phyloP scores from a whole-genome alignment of 1,284 basidiomycete genomes.

The Naganishia cerealis region DNA sequence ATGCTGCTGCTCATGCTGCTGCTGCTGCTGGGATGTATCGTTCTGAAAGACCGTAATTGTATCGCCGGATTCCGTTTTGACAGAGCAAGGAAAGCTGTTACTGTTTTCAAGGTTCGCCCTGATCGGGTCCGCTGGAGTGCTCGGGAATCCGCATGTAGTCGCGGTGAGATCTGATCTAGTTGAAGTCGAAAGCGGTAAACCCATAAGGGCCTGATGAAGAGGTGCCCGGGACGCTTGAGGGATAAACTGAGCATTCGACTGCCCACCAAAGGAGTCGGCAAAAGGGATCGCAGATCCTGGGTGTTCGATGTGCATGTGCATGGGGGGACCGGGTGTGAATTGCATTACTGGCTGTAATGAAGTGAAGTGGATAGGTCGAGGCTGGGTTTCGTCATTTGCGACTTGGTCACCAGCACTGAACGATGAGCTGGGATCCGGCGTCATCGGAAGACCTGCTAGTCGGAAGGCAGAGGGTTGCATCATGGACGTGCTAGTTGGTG shows the following conservation, averaged over 20 bases:
- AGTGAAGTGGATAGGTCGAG: background rate
- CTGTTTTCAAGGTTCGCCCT: background rate
- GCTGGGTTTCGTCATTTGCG: background rate
- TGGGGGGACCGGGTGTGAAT: slow-evolving; percentile 8
- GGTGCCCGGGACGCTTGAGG: background rate
- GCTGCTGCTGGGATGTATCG: background rate
- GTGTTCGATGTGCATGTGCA: background rate
- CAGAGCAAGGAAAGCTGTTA: background rate
- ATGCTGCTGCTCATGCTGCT: background rate
- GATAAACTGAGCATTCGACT: background rate
- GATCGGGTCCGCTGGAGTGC: background rate
- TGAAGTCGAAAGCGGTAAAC: slow-evolving; percentile 7
- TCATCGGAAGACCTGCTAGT: background rate
- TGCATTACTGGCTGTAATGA: background rate
- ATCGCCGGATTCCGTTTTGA: background rate
- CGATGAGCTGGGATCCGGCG: background rate
- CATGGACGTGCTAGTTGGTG: background rate
- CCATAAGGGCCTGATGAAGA: background rate
- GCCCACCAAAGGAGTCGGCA: background rate
- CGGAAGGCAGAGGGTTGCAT: slow-evolving; percentile 21
- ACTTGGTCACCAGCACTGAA: background rate
- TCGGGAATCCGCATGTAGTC: background rate
- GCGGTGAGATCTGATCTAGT: background rate
- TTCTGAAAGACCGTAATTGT: background rate
- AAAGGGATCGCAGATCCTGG: background rate